Base-by-base conservation (phyloP, 306 rosid species). In the Vachellia pachyceras region DNA sequence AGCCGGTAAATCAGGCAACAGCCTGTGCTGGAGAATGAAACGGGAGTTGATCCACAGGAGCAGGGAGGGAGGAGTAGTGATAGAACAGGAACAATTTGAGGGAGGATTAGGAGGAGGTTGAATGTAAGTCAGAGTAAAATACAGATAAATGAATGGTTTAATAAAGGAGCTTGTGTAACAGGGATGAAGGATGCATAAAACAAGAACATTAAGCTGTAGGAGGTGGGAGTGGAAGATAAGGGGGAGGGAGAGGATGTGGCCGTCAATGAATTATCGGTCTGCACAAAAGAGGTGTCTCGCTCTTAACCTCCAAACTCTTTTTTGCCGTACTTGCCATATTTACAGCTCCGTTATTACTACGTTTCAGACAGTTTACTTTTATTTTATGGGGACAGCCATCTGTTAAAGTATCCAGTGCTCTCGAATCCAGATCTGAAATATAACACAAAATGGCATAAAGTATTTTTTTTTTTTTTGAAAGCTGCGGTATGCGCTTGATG, bases 261-360 rank as follows among this genome's bases (percentile, higher is more conserved):
- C 97, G 89, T 91, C 84, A n/a, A n/a, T n/a, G n/a, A 91, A 92
- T 90, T 81, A 81, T 82, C 85, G 87, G 77, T 74, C 82, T 82
- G 87, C 89, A 83, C 72, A 83, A 89, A 87, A 87, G 78, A 87
- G 82, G 60, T 76, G 92, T 90, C 90, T 89, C 79, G 69, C 75
- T 76, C 81, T 84, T 69, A 22, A 42, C 74, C 25, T 20, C 85
- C 60, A n/a, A 83, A 79, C 74, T 77, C 64, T n/a, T n/a, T n/a
- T 84, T 84, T 80, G 80, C 50, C 36, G 64, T 70, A 33, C 80
- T 84, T 77, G 36, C 81, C 83, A 76, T n/a, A 71, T 78, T 72
- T 79, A 77, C 86, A 83, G 69, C 36, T 83, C 82, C 67, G 22
- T 14, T 14, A 6, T 64, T 37, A 77, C 42, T 5, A 18, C 63